Conservation (phyloP, 2,329 filamentous ascomycete genomes). For the Pseudogymnoascus sp. region DNA sequence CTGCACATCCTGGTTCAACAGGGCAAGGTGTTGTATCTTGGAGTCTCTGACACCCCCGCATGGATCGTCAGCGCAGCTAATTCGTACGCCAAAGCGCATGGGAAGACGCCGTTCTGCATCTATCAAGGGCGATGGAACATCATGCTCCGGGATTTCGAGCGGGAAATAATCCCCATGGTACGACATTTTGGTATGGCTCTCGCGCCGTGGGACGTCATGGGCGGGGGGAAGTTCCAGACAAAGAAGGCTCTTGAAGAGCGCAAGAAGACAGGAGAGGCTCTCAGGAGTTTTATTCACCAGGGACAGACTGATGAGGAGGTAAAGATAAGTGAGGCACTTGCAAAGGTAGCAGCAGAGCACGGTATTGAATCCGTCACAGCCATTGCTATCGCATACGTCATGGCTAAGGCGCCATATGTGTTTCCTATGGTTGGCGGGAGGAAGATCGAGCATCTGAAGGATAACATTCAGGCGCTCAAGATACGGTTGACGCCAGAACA, state of each 20-base stretch:
- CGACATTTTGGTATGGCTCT: constrained; percentile 50
- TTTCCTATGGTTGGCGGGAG: constrained; percentile 67
- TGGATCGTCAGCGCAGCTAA: constrained; percentile 64
- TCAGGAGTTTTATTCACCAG: constrained; percentile 40
- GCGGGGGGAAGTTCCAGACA: constrained; percentile 44
- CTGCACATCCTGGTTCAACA: constrained; percentile 52
- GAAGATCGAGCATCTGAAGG: constrained; percentile 61
- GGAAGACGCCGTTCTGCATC: constrained; percentile 60
- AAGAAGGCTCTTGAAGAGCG: constrained; percentile 33
- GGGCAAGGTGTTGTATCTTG: constrained; percentile 62
- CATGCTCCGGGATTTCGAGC: constrained; percentile 55
- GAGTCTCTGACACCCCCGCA: constrained; percentile 61
- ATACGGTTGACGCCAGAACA: constrained; percentile 55
- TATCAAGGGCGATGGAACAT: constrained; percentile 62
- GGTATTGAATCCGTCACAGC: constrained; percentile 52
- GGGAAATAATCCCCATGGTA: constrained; percentile 56
- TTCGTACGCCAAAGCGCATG: constrained; percentile 62
- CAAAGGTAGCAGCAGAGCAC: constrained; percentile 48
- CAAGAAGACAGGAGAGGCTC: constrained; percentile 23
- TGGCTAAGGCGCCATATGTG: constrained; percentile 64
- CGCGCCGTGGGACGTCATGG: constrained; percentile 48
- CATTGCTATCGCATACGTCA: constrained; percentile 65
- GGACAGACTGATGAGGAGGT: constrained; percentile 24
- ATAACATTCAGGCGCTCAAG: constrained; percentile 61
- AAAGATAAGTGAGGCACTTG: constrained; percentile 30